A percentile compares a stretch with the other conserved stretches of the same genome.
These are phyloP conservation scores for Dendrocalamus latiflorus DNA, from an alignment of 202 grass and related monocot genomes.

Conservation along the genomic window DNA sequence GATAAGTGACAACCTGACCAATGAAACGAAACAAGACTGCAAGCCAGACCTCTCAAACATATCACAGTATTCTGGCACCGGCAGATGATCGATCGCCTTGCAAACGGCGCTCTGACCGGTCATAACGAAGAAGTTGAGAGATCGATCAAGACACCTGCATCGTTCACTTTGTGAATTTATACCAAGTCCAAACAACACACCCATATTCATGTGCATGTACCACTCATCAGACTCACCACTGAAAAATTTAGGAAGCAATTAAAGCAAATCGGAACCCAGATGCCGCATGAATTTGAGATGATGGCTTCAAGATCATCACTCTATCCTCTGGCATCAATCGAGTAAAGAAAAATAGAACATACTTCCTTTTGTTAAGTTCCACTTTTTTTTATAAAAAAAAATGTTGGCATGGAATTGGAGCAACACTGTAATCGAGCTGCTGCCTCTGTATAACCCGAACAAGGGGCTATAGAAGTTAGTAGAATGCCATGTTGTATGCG, in stretches of 20 bases:
- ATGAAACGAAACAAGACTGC: too few species aligned
- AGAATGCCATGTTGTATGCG: conserved; percentile 74
- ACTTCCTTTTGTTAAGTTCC: neutral
- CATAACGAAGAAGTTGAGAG: neutral
- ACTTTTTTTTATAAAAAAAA: neutral
- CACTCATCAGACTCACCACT: neutral
- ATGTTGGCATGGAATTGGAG: neutral
- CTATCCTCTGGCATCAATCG: neutral
- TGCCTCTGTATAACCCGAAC: neutral
- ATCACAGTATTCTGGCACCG: conserved; percentile 7
- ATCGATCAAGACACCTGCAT: neutral
- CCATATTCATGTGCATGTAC: neutral
- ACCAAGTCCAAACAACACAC: neutral
- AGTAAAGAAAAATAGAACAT: neutral
- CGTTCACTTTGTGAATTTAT: neutral
- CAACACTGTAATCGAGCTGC: neutral
- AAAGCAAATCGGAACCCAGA: neutral
- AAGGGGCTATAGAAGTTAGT: conserved; percentile 27
- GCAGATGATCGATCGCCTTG: neutral
- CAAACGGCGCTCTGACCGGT: conserved; percentile 8
- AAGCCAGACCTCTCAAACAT: too few species aligned
- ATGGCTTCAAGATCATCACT: neutral
- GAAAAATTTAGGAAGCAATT: neutral
- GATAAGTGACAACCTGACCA: too few species aligned
- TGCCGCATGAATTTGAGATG: neutral